These are phyloP conservation scores for Cetraspora pellucida DNA, from an alignment of 192 early-diverging fungal species.

Conservation along the genomic window DNA sequence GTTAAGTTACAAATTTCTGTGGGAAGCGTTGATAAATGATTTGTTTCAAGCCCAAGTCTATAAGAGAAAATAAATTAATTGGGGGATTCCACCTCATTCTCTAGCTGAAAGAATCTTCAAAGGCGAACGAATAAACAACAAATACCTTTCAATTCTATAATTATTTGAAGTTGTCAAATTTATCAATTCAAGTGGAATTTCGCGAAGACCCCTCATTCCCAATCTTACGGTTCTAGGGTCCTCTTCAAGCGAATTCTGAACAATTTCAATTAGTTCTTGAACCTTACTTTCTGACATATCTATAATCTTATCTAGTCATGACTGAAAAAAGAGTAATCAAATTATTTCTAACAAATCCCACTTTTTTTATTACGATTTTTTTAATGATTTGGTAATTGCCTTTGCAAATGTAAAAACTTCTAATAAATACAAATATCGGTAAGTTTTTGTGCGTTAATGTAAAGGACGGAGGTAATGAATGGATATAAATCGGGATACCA, in stretches of 20 bases:
- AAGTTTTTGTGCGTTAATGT: too few relatives aligned
- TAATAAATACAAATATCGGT: too few relatives aligned
- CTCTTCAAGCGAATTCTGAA: not conserved
- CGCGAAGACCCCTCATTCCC: not conserved
- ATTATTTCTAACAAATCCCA: too few relatives aligned
- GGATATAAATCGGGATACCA: too few relatives aligned
- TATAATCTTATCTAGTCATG: too few relatives aligned
- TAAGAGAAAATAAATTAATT: not conserved
- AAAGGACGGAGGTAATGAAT: too few relatives aligned
- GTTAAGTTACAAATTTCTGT: slow-evolving; percentile 45
- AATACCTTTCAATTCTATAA: slow-evolving; percentile 21
- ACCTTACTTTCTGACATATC: not conserved
- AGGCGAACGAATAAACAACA: not conserved
- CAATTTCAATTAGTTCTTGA: not conserved
- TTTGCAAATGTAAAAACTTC: too few relatives aligned
- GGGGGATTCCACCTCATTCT: not conserved
- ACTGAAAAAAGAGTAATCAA: too few relatives aligned
- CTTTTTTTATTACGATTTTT: too few relatives aligned
- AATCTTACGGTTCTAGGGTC: slow-evolving; percentile 1
- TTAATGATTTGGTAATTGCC: too few relatives aligned
- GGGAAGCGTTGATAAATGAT: slow-evolving; percentile 37
- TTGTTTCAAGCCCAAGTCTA: slow-evolving; percentile 28
- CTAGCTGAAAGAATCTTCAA: not conserved
- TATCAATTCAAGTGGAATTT: not conserved
- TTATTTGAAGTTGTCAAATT: not conserved